phyloP scores from a whole-genome alignment of 2,329 filamentous ascomycete species.

The Penicillium sp. region DNA sequence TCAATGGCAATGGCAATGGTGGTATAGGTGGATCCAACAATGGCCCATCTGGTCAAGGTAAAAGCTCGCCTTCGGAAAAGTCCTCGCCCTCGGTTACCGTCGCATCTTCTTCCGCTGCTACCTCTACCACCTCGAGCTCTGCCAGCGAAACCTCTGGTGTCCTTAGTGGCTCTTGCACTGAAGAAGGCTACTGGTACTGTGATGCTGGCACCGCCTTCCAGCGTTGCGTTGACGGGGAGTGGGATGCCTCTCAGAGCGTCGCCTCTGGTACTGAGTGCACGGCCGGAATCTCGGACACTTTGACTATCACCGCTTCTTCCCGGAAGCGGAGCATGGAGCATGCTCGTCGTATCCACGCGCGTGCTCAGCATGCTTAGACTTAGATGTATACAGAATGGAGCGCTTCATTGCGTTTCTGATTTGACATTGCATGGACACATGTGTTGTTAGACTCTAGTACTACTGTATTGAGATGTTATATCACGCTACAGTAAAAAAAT shows the following conservation, averaged over 20 bases:
- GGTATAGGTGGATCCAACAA: background rate
- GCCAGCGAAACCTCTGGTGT: conserved; percentile 1
- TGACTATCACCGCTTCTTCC: conserved; percentile 1
- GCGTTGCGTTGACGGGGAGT: conserved; percentile 17
- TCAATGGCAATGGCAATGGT: background rate
- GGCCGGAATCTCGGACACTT: conserved; percentile 14
- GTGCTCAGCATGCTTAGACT: background rate
- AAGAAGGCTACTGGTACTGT: conserved; percentile 20
- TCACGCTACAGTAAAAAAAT: background rate
- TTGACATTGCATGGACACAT: background rate
- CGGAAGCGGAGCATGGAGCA: background rate
- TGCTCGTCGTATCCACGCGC: background rate
- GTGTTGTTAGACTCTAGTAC: background rate
- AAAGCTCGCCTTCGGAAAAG: background rate
- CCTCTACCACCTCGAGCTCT: background rate
- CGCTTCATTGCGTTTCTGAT: background rate
- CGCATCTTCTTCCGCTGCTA: background rate
- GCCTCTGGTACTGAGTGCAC: conserved; percentile 14
- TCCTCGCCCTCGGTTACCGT: too few relatives aligned
- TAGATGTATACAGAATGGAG: background rate
- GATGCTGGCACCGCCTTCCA: conserved; percentile 24
- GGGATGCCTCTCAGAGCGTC: conserved; percentile 18
- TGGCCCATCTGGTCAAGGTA: background rate
- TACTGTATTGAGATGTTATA: background rate
- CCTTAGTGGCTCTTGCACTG: conserved; percentile 13